Base-by-base conservation (phyloP, 352 stramenopile genomes). In the Globisporangium cystogenes region DNA sequence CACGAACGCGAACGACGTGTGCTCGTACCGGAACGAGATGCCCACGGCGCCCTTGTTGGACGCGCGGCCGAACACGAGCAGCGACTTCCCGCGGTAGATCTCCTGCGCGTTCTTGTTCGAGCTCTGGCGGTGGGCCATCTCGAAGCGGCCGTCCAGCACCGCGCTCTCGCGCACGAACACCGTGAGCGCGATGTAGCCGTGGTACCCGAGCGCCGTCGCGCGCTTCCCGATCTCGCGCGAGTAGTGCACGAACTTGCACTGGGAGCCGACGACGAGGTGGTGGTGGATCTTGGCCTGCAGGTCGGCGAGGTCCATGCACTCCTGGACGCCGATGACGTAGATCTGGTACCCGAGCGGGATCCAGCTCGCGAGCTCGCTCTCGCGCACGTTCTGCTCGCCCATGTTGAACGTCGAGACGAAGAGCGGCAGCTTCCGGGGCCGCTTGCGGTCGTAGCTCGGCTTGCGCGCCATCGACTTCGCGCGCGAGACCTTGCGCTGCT, bases 321-420 rank as follows among this genome's bases (percentile, higher is more conserved):
- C 89, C 21, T 63, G 56, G 7, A 63, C 56, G 7, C 56, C 56
- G 26, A 63, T 57, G n/a, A 63, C 51, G 37, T 63, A 63, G 35
- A 63, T 47, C 43, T 63, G 42, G 35, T 63, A 63, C 14, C 56
- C 56, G 21, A 58, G 42, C 18, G 56, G 56, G 50, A 97, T 93
- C 89, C 89, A 97, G 7, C 57, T 50, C 55, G 82, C 49, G 53
- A 91, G 58, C 31, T 91, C 67, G 5, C 36, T 47, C 48, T 82
- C 74, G 3, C 68, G 64, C 14, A 87, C 68, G 47, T 87, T 74
- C 41, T 86, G 75, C 51, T 94, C 83, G 46, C 78, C 83, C 83
- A 94, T 92, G 54, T 94, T 94, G 60, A 94, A 94, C 23, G 83
- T 92, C 20, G 83, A 90, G 21, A 75, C 62, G 48, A 91, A 94